Conservation (phyloP, 495 filamentous ascomycete genomes). For the Xylaria acuta region DNA sequence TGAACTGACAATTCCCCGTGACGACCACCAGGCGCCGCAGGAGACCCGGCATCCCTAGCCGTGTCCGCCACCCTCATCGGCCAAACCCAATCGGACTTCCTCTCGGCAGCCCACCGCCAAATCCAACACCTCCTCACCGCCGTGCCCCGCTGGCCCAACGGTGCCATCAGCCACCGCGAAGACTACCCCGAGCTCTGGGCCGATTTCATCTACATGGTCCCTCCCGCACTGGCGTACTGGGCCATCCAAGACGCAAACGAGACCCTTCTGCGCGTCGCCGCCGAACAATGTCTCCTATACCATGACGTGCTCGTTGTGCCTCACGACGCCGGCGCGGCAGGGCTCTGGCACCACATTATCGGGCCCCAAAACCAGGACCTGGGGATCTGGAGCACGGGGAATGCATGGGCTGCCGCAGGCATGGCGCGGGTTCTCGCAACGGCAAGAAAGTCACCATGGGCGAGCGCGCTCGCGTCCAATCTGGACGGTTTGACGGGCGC, state of each 20-base stretch:
- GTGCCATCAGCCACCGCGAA: slow-evolving; percentile 58
- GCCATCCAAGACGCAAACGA: slow-evolving; percentile 47
- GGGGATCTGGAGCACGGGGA: slow-evolving; percentile 59
- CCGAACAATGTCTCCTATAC: slow-evolving; percentile 53
- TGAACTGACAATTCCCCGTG: slow-evolving; percentile 18
- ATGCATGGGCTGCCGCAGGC: slow-evolving; percentile 59
- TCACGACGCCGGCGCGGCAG: slow-evolving; percentile 31
- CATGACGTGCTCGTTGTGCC: slow-evolving; percentile 47
- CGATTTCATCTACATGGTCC: slow-evolving; percentile 60
- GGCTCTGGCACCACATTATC: slow-evolving; percentile 57
- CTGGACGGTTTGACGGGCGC: slow-evolving; percentile 40
- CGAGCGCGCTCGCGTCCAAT: slow-evolving; percentile 38
- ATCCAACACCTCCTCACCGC: slow-evolving; percentile 48
- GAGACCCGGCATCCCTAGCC: slow-evolving; percentile 56
- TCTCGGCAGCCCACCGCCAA: slow-evolving; percentile 47
- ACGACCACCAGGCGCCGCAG: slow-evolving; percentile 37
- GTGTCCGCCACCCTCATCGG: slow-evolving; percentile 54
- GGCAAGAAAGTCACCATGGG: slow-evolving; percentile 44
- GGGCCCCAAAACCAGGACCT: slow-evolving; percentile 51
- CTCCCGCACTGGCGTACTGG: slow-evolving; percentile 57
- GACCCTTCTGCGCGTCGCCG: slow-evolving; percentile 43
- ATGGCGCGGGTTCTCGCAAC: slow-evolving; percentile 58
- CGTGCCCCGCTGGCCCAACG: slow-evolving; percentile 55
- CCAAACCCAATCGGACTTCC: slow-evolving; percentile 43
- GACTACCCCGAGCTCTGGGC: slow-evolving; percentile 57